These are phyloP conservation scores for Ascochyta pisi DNA, from an alignment of 2,329 filamentous ascomycete species.

Conservation along the genomic window DNA sequence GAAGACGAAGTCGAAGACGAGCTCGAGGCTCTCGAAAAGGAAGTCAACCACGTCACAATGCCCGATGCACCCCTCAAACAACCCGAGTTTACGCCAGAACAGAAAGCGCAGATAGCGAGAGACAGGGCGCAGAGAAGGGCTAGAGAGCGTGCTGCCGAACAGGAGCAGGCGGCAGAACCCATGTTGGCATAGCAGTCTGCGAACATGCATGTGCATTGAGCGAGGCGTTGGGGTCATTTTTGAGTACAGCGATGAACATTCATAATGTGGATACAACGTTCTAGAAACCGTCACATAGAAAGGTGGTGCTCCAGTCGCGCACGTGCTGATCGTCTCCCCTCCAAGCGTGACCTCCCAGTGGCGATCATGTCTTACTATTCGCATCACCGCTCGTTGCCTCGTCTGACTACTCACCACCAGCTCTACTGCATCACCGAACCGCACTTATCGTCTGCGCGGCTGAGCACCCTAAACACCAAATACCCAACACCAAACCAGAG, in stretches of 20 bases:
- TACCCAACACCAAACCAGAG: slow-evolving; percentile 6
- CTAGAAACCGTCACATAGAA: not conserved
- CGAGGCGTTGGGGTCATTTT: slow-evolving; percentile 40
- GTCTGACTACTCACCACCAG: not conserved
- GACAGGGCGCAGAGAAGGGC: slow-evolving; percentile 44
- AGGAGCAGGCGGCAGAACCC: slow-evolving; percentile 39
- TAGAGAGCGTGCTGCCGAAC: slow-evolving; percentile 40
- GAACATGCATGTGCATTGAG: slow-evolving; percentile 37
- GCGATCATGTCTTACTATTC: not conserved
- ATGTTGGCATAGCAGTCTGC: slow-evolving; percentile 38
- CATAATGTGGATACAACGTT: not conserved
- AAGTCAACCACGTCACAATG: slow-evolving; percentile 57
- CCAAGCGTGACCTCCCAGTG: not conserved
- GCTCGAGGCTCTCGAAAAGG: slow-evolving; percentile 77
- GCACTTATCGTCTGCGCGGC: not conserved
- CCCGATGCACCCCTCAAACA: slow-evolving; percentile 50
- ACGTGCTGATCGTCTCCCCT: not conserved
- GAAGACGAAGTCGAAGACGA: slow-evolving; percentile 99
- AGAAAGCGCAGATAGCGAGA: slow-evolving; percentile 39
- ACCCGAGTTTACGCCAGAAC: slow-evolving; percentile 39
- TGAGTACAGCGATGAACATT: not conserved
- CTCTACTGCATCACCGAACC: not conserved
- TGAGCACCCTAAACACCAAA: not conserved
- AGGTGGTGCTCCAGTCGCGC: not conserved
- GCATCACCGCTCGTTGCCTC: not conserved